A percentile compares a stretch with the other conserved stretches of the same genome.
Conservation (phyloP, 352 stramenopile genomes). For the Stramenopiles sp. region DNA sequence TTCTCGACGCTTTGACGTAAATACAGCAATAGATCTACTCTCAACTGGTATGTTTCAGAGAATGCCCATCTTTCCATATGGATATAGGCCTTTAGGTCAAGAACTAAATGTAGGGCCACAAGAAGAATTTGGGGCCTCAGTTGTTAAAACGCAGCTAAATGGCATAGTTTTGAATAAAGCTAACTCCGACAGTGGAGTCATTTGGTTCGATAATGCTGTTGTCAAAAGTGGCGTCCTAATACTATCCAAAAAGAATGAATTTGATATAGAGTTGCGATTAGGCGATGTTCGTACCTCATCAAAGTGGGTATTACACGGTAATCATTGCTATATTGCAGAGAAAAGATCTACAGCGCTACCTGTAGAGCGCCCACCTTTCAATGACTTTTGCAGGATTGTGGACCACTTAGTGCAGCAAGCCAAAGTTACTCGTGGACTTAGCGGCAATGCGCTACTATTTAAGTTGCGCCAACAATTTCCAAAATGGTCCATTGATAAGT, state of each 20-base stretch:
- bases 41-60: neutral
- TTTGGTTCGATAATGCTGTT: neutral
- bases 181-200: neutral
- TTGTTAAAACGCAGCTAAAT: neutral
- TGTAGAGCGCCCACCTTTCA: neutral
- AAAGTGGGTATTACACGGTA: neutral
- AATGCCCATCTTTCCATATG: neutral
- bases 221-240: neutral
- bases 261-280: neutral
- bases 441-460: neutral
- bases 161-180: neutral
- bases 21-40: neutral
- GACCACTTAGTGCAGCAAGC: neutral
- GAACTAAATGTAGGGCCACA: neutral
- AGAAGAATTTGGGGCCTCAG: neutral
- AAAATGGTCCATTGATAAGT: neutral
- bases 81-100: neutral
- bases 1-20: neutral
- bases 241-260: neutral
- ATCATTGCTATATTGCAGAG: neutral
- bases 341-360: neutral
- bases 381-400: neutral
- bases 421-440: neutral
- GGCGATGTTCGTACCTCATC: neutral
- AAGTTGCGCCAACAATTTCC: neutral